Evolutionary conservation across 129 eudicot genomes (phyloP).

Genomic region (Escallonia herrerae): DNA sequence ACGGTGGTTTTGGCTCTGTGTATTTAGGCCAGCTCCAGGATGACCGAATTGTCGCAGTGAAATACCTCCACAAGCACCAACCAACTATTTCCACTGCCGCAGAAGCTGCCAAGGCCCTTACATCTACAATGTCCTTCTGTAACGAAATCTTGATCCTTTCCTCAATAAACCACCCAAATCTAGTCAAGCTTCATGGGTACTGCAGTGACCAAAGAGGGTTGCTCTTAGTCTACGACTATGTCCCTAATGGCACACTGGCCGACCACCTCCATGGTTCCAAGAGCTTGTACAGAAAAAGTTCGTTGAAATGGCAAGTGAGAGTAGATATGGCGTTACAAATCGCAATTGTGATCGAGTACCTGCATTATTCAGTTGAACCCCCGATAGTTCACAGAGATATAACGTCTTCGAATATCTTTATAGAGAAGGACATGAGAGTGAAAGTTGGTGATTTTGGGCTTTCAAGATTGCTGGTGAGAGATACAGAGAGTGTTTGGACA

Average conservation of each 20-base stretch:
- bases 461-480: slow-evolving; percentile 41
- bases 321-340: slow-evolving; percentile 73
- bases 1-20: slow-evolving; percentile 94
- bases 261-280: slow-evolving; percentile 62
- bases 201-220: slow-evolving; percentile 88
- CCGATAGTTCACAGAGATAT: slow-evolving; percentile 88
- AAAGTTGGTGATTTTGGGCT: slow-evolving; percentile 91
- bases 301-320: slow-evolving; percentile 47
- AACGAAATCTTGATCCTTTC: slow-evolving; percentile 79
- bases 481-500: slow-evolving; percentile 80
- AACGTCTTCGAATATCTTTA: slow-evolving; percentile 70
- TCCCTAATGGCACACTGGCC: slow-evolving; percentile 75
- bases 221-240: slow-evolving; percentile 65
- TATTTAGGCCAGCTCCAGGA: no score
- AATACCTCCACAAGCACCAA: slow-evolving; percentile 63
- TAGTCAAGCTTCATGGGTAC: slow-evolving; percentile 82
- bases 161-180: slow-evolving; percentile 66
- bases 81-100: slow-evolving; percentile 20
- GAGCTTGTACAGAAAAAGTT: slow-evolving; percentile 23
- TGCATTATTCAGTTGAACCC: slow-evolving; percentile 64
- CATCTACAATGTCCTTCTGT: slow-evolving; percentile 57
- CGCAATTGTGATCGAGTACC: slow-evolving; percentile 73
- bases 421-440: slow-evolving; percentile 72
- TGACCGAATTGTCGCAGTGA: slow-evolving; percentile 61
- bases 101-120: slow-evolving; percentile 26